Conservation (phyloP, 2,329 filamentous ascomycete genomes). For the Colletotrichum chlorophyti region DNA sequence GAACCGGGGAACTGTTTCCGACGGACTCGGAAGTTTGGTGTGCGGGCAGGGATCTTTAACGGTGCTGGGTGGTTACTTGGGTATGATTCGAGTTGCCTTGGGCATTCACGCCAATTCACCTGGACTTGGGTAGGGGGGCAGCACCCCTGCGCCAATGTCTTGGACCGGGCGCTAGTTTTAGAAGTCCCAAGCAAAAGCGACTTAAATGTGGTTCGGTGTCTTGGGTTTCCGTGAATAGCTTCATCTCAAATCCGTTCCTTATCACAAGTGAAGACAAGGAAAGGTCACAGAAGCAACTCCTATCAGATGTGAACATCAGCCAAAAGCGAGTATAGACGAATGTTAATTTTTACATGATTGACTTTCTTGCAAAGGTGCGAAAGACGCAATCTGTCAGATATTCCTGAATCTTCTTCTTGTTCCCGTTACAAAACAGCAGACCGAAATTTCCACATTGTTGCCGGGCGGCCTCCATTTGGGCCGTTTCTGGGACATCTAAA, state of each 20-base stretch:
- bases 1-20: conserved; percentile 1
- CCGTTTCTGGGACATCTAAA: not conserved
- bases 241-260: too few relatives aligned
- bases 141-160: not conserved
- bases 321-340: conserved; percentile 37
- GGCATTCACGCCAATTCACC: conserved; percentile 23
- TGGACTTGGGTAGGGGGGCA: not conserved
- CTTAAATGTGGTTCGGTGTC: too few relatives aligned
- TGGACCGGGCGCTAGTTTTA: not conserved
- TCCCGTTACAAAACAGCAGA: not conserved
- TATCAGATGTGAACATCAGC: not conserved
- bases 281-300: conserved; percentile 17
- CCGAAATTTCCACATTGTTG: too few relatives aligned
- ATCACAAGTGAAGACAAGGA: not conserved
- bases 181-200: too few relatives aligned
- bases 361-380: not conserved
- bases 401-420: not conserved
- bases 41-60: not conserved
- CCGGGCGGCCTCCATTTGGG: not conserved
- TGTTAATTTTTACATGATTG: conserved; percentile 37
- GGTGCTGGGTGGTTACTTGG: not conserved
- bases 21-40: not conserved
- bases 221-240: not conserved
- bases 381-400: conserved; percentile 4
- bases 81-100: not conserved